Percentiles rank a stretch among this genome's conserved stretches.
These are phyloP conservation scores for Linnemannia hyalina DNA, from an alignment of 192 early-diverging fungal species.

Conservation along the genomic window DNA sequence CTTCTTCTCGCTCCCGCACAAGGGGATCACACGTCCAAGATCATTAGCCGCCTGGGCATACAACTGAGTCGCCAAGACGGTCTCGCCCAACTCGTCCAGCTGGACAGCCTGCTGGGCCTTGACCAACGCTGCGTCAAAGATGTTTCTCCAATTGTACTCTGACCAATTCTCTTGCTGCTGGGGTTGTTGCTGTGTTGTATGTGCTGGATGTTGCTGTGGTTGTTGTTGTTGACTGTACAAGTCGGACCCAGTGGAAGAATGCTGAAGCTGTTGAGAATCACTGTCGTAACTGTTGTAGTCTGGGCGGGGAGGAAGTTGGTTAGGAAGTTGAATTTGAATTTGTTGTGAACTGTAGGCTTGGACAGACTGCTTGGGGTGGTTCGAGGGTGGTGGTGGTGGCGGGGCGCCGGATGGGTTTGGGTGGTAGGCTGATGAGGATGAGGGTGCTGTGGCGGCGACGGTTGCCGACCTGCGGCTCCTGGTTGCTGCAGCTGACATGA, in stretches of 20 bases:
- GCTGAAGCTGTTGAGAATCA: neutral
- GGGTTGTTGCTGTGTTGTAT: neutral
- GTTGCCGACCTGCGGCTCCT: conserved; percentile 20
- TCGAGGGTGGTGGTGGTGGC: conserved; percentile 9
- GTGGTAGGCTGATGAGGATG: neutral
- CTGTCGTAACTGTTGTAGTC: neutral
- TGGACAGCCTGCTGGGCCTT: conserved; percentile 56
- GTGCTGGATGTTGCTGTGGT: neutral
- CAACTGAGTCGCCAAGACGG: conserved; percentile 22
- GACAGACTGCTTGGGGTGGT: conserved; percentile 19
- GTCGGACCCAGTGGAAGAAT: neutral
- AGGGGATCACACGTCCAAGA: conserved; percentile 50
- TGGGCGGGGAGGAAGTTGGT: neutral
- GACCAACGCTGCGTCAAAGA: conserved; percentile 47
- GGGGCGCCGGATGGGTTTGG: neutral
- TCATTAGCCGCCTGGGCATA: conserved; percentile 48
- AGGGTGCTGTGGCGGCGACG: neutral
- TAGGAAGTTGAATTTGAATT: neutral
- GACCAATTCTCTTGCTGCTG: conserved; percentile 15
- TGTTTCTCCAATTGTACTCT: conserved; percentile 32
- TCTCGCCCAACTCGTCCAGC: conserved; percentile 42
- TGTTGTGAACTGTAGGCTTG: neutral
- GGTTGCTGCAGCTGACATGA: conserved; percentile 10
- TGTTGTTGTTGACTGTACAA: neutral
- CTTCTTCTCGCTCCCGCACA: conserved; percentile 53